Percentiles rank a stretch among this genome's conserved stretches.
phyloP scores from a whole-genome alignment of 2,329 filamentous ascomycete genomes.

The Fusarium tuaranense region DNA sequence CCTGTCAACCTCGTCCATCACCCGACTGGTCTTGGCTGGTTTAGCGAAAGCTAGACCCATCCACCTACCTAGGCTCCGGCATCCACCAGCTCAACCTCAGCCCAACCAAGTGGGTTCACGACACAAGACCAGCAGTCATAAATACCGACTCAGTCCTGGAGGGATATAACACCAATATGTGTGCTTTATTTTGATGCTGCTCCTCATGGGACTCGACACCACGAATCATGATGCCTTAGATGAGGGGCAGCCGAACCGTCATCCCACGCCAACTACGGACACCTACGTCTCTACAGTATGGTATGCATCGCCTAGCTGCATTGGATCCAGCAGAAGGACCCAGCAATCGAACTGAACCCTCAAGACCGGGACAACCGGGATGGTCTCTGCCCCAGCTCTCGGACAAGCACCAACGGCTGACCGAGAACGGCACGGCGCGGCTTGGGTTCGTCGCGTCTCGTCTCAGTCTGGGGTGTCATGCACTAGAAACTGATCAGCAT shows the following conservation, averaged over 20 bases:
- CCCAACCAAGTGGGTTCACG: slow-evolving; percentile 9
- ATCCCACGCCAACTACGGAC: slow-evolving; percentile 21
- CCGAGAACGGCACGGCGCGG: neutral
- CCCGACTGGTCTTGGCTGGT: slow-evolving; percentile 31
- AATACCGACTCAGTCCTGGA: neutral
- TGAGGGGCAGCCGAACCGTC: slow-evolving; percentile 19
- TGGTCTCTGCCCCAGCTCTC: neutral
- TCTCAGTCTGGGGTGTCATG: slow-evolving; percentile 15
- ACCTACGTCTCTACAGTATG: slow-evolving; percentile 16
- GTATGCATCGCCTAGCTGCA: slow-evolving; percentile 40
- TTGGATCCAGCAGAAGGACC: slow-evolving; percentile 22
- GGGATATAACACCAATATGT: neutral
- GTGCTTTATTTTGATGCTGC: neutral
- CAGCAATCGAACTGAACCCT: slow-evolving; percentile 11
- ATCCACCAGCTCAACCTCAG: slow-evolving; percentile 31
- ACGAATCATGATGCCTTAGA: slow-evolving; percentile 22
- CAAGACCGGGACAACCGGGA: slow-evolving; percentile 17
- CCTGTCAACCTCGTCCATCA: slow-evolving; percentile 36
- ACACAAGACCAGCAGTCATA: slow-evolving; percentile 1
- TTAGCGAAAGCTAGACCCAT: slow-evolving; percentile 40
- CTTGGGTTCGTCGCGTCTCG: slow-evolving; percentile 14
- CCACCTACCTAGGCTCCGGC: slow-evolving; percentile 19
- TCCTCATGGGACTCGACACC: neutral
- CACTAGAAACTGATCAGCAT: slow-evolving; percentile 25
- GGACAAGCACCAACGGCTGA: slow-evolving; percentile 2